Evolutionary conservation across 768 basidiomycete species (phyloP).

Genomic region (Pulveroboletus sp.): DNA sequence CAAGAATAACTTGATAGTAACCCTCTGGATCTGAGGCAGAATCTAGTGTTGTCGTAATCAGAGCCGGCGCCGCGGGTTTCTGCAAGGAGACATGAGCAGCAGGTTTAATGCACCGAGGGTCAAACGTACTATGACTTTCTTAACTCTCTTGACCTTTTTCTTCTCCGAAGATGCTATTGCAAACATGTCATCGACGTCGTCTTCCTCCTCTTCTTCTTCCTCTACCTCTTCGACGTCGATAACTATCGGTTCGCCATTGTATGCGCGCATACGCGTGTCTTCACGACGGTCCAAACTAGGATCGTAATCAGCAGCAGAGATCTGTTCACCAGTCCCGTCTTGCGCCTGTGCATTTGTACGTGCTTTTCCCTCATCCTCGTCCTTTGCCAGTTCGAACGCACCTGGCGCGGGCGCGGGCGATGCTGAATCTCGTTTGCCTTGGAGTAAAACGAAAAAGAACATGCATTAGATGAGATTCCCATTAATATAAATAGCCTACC

Average conservation of each 20-base stretch:
- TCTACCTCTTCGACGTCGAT: slow-evolving; percentile 47
- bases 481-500: slow-evolving; percentile 13
- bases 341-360: slow-evolving; percentile 43
- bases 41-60: slow-evolving; percentile 78
- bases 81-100: slow-evolving; percentile 20
- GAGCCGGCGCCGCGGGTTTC: slow-evolving; percentile 52
- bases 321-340: slow-evolving; percentile 54
- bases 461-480: neutral
- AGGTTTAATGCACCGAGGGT: neutral
- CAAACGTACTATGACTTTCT: slow-evolving; percentile 49
- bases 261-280: slow-evolving; percentile 70
- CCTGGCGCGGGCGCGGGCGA: slow-evolving; percentile 56
- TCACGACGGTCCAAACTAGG: slow-evolving; percentile 76
- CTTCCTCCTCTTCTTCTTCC: slow-evolving; percentile 66
- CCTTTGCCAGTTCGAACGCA: slow-evolving; percentile 67
- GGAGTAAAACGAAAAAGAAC: neutral
- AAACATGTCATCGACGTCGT: slow-evolving; percentile 96
- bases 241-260: slow-evolving; percentile 33
- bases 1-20: slow-evolving; percentile 90
- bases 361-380: slow-evolving; percentile 46
- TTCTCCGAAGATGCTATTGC: slow-evolving; percentile 49
- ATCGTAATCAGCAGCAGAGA: slow-evolving; percentile 93
- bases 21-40: slow-evolving; percentile 92
- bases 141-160: slow-evolving; percentile 52
- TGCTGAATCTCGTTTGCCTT: slow-evolving; percentile 49